A percentile compares a stretch with the other conserved stretches of the same genome.
Evolutionary conservation across 2,329 filamentous ascomycete species (phyloP).

Genomic region (Fusarium falciforme): DNA sequence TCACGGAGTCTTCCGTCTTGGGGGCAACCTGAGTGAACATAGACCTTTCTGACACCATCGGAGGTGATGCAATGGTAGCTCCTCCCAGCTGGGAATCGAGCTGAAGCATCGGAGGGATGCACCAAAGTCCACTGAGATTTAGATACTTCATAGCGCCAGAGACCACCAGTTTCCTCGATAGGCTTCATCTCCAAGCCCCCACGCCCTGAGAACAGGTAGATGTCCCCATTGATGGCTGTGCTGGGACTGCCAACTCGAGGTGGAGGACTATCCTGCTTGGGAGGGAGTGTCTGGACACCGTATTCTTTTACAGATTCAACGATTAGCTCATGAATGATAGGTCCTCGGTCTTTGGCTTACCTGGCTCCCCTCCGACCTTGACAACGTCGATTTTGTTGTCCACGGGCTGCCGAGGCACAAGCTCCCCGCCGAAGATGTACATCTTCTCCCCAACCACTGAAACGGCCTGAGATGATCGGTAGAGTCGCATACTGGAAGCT

Average conservation of each 20-base stretch:
- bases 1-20: slow-evolving; percentile 66
- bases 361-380: slow-evolving; percentile 33
- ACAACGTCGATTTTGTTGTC: slow-evolving; percentile 60
- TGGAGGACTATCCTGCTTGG: slow-evolving; percentile 50
- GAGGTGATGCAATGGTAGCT: slow-evolving; percentile 68
- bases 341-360: neutral
- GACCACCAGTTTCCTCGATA: slow-evolving; percentile 65
- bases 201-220: slow-evolving; percentile 73
- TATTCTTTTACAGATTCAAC: neutral
- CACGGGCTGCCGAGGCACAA: slow-evolving; percentile 61
- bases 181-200: slow-evolving; percentile 70
- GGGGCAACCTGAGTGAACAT: slow-evolving; percentile 71
- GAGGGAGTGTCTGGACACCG: slow-evolving; percentile 31
- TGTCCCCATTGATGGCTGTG: slow-evolving; percentile 55
- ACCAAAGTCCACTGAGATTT: slow-evolving; percentile 55
- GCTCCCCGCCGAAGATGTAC: slow-evolving; percentile 64
- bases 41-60: slow-evolving; percentile 57
- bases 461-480: slow-evolving; percentile 62
- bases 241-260: slow-evolving; percentile 68
- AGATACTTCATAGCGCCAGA: slow-evolving; percentile 66
- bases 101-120: slow-evolving; percentile 49
- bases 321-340: no score
- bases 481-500: slow-evolving; percentile 48
- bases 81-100: slow-evolving; percentile 57
- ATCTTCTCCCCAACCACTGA: slow-evolving; percentile 53